Percentiles rank a stretch among this genome's conserved stretches.
phyloP scores from a whole-genome alignment of 139 green algal species.

The Picochlorum sp. region DNA sequence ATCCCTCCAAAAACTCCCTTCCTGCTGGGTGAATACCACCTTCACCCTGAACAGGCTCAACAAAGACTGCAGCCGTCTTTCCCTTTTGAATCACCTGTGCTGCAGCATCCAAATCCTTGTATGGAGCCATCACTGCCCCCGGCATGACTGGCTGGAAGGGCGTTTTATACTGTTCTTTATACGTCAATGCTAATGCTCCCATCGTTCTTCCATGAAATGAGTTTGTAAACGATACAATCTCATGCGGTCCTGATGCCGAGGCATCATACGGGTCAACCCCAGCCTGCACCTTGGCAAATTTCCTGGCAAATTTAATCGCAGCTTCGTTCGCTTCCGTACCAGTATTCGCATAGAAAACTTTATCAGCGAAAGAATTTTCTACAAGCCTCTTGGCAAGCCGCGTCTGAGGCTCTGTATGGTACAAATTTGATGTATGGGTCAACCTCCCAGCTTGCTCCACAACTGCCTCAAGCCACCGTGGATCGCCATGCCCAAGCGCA shows the following conservation, averaged over 20 bases:
- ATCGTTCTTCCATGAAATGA: slow-evolving; percentile 98
- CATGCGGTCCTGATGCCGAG: slow-evolving; percentile 49
- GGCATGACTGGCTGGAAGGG: slow-evolving; percentile 94
- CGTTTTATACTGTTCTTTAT: slow-evolving; percentile 89
- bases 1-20: slow-evolving; percentile 59
- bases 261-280: slow-evolving; percentile 66
- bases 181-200: slow-evolving; percentile 90
- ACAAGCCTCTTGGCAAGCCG: slow-evolving; percentile 85
- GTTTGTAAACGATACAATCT: slow-evolving; percentile 88
- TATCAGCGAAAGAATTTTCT: slow-evolving; percentile 84
- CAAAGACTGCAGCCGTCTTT: slow-evolving; percentile 86
- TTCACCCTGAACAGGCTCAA: slow-evolving; percentile 89
- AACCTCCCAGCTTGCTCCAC: slow-evolving; percentile 71
- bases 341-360: slow-evolving; percentile 94
- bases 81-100: slow-evolving; percentile 43
- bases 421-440: slow-evolving; percentile 91
- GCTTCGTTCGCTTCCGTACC: slow-evolving; percentile 98
- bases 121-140: slow-evolving; percentile 37
- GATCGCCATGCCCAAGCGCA: slow-evolving; percentile 79
- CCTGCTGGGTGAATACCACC: slow-evolving; percentile 18
- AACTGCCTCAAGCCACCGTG: slow-evolving; percentile 75
- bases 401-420: slow-evolving; percentile 84
- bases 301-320: slow-evolving; percentile 98
- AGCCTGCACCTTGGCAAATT: slow-evolving; percentile 70
- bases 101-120: slow-evolving; percentile 68